These are phyloP conservation scores for Trichoderma koningiopsis DNA, from an alignment of 2,329 filamentous ascomycete species.

Conservation along the genomic window DNA sequence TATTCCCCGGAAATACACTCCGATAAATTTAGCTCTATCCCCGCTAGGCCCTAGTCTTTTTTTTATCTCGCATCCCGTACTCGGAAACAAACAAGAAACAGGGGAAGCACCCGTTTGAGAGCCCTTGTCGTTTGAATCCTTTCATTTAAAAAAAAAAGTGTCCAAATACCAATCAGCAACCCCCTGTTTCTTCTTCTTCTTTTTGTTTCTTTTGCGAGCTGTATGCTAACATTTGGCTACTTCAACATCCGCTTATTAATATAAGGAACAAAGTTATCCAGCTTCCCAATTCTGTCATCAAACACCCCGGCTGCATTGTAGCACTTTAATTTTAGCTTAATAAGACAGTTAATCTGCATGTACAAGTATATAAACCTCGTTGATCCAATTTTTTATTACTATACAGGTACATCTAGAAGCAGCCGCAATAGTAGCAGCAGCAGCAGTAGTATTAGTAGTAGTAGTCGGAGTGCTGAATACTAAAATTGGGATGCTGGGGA, in stretches of 20 bases:
- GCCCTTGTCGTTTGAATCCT: conserved; percentile 12
- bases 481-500: no score
- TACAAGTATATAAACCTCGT: no score
- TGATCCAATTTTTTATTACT: no score
- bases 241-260: background rate
- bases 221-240: background rate
- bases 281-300: no score
- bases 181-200: background rate
- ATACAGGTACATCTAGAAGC: no score
- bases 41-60: background rate
- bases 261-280: no score
- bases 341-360: no score
- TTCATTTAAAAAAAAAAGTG: conserved; percentile 8
- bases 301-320: no score
- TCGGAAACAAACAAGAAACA: conserved; percentile 19
- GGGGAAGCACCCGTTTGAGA: background rate
- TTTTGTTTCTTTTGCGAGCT: background rate
- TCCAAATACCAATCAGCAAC: conserved; percentile 11
- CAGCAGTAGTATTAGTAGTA: no score
- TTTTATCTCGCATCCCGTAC: background rate
- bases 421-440: no score
- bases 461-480: no score
- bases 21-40: conserved; percentile 4
- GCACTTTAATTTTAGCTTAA: no score
- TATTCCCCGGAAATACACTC: background rate